Evolutionary conservation across 164 flowering plant genomes (phyloP).

Genomic region (Vitis amurensis): DNA sequence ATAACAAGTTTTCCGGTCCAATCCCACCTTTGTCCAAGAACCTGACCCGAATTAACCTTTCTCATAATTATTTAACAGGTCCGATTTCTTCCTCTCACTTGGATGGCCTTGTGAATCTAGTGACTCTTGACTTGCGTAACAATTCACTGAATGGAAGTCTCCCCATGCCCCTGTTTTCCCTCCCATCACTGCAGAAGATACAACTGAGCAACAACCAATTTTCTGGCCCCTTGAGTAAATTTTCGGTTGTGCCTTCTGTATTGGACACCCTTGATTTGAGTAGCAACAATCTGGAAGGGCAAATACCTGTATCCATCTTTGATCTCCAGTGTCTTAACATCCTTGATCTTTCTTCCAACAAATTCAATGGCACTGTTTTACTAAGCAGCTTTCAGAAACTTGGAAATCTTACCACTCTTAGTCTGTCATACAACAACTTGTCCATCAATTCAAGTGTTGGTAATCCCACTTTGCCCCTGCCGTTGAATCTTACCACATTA

Average conservation of each 20-base stretch:
- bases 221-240: slow-evolving; percentile 16
- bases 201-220: slow-evolving; percentile 25
- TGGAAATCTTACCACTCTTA: slow-evolving; percentile 17
- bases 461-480: no score
- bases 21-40: slow-evolving; percentile 28
- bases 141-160: slow-evolving; percentile 35
- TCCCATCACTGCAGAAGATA: slow-evolving; percentile 25
- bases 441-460: slow-evolving; percentile 22
- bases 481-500: no score
- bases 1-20: slow-evolving; percentile 27
- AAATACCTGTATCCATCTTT: no score
- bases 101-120: slow-evolving; percentile 9
- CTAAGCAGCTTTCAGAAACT: slow-evolving; percentile 9
- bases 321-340: slow-evolving; percentile 33
- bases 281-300: no score
- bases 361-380: slow-evolving; percentile 29
- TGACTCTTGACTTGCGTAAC: slow-evolving; percentile 7
- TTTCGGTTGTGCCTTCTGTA: background rate
- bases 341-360: slow-evolving; percentile 49
- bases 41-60: slow-evolving; percentile 13
- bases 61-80: slow-evolving; percentile 20
- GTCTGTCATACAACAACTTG: slow-evolving; percentile 23
- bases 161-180: slow-evolving; percentile 28
- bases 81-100: slow-evolving; percentile 11
- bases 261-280: no score